phyloP scores from a whole-genome alignment of 2,329 filamentous ascomycete species.

The Fusarium zealandicum region DNA sequence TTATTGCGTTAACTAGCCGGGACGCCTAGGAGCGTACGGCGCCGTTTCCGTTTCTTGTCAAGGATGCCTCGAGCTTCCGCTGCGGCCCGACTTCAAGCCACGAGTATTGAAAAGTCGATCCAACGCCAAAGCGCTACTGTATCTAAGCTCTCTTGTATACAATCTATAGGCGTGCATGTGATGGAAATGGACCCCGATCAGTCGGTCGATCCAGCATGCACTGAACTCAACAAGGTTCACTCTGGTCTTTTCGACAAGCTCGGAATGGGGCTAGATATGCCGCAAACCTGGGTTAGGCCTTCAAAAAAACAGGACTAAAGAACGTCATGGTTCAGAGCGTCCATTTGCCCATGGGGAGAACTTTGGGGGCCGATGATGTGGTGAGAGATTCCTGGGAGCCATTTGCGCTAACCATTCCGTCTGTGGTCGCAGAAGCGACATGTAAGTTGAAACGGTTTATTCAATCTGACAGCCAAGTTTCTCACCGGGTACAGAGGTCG shows the following conservation, averaged over 20 bases:
- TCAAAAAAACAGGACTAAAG: neutral
- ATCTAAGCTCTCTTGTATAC: too few relatives aligned
- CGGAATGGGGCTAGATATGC: neutral
- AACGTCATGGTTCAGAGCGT: neutral
- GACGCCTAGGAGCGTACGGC: too few relatives aligned
- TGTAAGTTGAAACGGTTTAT: neutral
- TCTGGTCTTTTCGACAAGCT: constrained; percentile 14
- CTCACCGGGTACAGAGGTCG: neutral
- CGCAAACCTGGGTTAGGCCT: neutral
- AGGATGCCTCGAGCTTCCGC: too few relatives aligned
- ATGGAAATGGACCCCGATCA: constrained; percentile 6
- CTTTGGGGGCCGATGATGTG: neutral
- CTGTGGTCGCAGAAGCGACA: constrained; percentile 5
- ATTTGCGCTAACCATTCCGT: constrained; percentile 14
- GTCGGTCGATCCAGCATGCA: neutral
- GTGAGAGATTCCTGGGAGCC: constrained; percentile 1
- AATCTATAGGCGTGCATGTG: too few relatives aligned
- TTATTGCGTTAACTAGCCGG: too few relatives aligned
- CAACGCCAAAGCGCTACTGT: too few relatives aligned
- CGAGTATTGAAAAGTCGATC: too few relatives aligned
- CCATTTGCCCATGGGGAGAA: constrained; percentile 14
- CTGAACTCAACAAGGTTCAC: constrained; percentile 5
- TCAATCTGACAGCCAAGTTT: too few relatives aligned
- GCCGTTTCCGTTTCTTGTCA: too few relatives aligned
- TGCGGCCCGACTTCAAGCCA: too few relatives aligned